Base-by-base conservation (phyloP, 495 filamentous ascomycete genomes). In the Trichoderma gamsii region DNA sequence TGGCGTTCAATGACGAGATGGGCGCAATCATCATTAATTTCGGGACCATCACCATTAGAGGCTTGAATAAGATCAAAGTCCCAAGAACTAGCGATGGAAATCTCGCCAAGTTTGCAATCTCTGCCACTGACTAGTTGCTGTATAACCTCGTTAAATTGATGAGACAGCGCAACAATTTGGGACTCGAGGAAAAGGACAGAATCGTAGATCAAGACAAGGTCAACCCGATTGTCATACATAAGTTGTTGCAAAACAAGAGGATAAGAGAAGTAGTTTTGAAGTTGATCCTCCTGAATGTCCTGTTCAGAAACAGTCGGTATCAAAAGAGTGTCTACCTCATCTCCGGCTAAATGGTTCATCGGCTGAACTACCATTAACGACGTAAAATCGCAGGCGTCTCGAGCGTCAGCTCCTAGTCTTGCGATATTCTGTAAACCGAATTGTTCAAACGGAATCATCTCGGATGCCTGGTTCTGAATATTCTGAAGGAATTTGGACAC, bases 381-480 rank as follows among this genome's bases (percentile, higher is more conserved):
- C 21, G 64, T 41, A 27, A 65, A 65, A 16, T 65, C 64, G 16
- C 64, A 65, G 11, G 64, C 64, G 44, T 23, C 64, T 35, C 66
- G 69, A 13, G 66, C 49, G 21, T 64, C 43, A 25, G 38, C 66
- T 0, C 41, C 32, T 1, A 65, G 18, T 16, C 41, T 65, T 9
- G 64, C 12, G 64, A 83, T 78, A 59, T 77, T 74, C 68, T 82
- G 80, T 6, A 86, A 69, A 9, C 83, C 83, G 12, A 74, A 65
- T 35, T 84, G 82, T 66, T 85, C 78, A 67, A 78, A 80, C 0
- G 76, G 67, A 29, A 80, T 79, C 68, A 82, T 77, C 6, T 74
- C 72, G 32, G 69, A 72, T 15, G 69, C 71, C 67, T 79, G 73
- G 3, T 65, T 35, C 52, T 84, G 82, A 2, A 84, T 41, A 4